Conservation (phyloP, 2,329 filamentous ascomycete genomes). For the Trichoderma harzianum region DNA sequence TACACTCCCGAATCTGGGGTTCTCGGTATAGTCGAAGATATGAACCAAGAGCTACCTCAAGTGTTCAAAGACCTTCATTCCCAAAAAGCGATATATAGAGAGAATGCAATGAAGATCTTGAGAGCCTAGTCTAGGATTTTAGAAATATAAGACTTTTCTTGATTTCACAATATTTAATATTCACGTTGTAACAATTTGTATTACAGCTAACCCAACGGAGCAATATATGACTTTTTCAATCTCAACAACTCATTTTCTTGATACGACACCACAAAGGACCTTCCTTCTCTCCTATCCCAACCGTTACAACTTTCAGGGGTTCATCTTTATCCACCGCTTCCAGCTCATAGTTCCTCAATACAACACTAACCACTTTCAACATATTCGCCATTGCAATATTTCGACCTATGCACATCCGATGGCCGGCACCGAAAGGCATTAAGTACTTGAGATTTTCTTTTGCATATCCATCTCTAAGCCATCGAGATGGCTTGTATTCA, state of each 20-base stretch:
- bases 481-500: not conserved
- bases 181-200: no score
- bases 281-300: not conserved
- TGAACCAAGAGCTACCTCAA: not conserved
- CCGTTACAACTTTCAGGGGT: not conserved
- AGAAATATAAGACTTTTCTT: no score
- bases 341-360: not conserved
- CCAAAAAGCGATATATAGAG: not conserved
- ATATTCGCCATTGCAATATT: not conserved
- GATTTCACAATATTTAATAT: no score
- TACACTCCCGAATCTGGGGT: slow-evolving; percentile 38
- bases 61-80: not conserved
- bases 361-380: not conserved
- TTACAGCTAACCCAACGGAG: no score
- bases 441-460: not conserved
- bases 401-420: not conserved
- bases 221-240: not conserved
- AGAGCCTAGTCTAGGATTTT: not conserved
- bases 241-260: not conserved
- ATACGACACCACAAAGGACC: not conserved
- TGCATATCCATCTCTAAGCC: not conserved
- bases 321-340: not conserved
- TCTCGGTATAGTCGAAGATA: not conserved
- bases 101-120: not conserved
- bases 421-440: not conserved